Evolutionary conservation across 2,329 filamentous ascomycete genomes (phyloP), one percentile per base, ranked within the genome.

Genomic region (Talaromyces sp.): DNA sequence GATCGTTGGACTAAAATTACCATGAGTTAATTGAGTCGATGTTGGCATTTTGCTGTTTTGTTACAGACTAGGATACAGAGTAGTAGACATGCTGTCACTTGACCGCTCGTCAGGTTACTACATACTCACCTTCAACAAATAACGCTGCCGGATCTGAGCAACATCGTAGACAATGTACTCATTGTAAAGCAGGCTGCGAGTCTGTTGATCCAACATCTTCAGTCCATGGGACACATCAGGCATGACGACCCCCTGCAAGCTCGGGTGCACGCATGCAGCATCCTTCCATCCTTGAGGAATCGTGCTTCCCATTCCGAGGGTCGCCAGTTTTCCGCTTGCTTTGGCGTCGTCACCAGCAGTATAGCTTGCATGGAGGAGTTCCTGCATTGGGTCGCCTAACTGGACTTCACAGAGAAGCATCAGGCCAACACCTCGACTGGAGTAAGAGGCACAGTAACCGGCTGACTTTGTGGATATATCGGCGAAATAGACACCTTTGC

Each of bases 401-500:
- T 93, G 90, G 3, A 91, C 92, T 72, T 96, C 92, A 71, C 92
- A 96, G 1, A 97, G 87, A 19, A 97, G 83, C 3, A 96, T 81
- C 2, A 97, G 81, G 0, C 88, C 92, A 25, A 88, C 86, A 22
- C 86, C 85, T n/a, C 84, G 85, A n/a, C 89, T 90, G 67, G 80
- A 84, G 69, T 78, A 74, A 0, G 86, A 75, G 61, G 77, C 84
- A 74, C 91, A 95, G 79, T 96, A 96, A 71, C 87, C 87, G 17
- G 91, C 91, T 1, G 89, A 92, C 78, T 96, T 96, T 74, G 86
- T 90, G 0, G 88, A 90, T 84, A 93, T 93, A 72, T 96, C 92
- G 2, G 92, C 92, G 1, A 96, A 85, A 74, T 96, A 96, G 56
- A 96, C 90, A 53, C 92, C 92, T 77, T 96, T 96, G 65, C 90